Evolutionary conservation across 306 rosid genomes (phyloP).

Genomic region (Acacia melanoxylon): DNA sequence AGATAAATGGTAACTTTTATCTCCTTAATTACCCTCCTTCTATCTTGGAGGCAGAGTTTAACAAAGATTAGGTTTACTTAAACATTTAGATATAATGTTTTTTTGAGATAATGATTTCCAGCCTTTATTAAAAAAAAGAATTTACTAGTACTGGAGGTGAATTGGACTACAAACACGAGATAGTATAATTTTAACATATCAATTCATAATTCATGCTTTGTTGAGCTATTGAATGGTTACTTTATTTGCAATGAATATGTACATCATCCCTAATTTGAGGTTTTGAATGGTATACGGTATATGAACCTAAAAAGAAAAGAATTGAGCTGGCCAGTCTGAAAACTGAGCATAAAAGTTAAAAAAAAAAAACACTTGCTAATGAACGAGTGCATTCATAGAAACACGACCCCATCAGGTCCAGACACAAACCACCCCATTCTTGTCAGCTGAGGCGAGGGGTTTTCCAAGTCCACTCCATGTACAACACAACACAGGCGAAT

Average conservation of each 20-base stretch:
- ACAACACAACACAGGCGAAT: constrained; percentile 80
- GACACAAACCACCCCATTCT: constrained; percentile 77
- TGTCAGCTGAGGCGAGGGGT: constrained; percentile 91
- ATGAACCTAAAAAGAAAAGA: constrained; percentile 29
- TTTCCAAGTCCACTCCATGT: constrained; percentile 88
- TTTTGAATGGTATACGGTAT: constrained; percentile 22
- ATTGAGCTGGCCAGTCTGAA: constrained; percentile 22
- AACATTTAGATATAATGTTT: no score
- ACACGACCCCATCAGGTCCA: constrained; percentile 53
- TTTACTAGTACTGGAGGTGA: no score
- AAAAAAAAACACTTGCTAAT: not conserved
- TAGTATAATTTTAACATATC: no score
- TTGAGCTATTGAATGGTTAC: not conserved
- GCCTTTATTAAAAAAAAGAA: no score
- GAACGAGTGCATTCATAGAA: constrained; percentile 14
- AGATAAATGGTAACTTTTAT: no score
- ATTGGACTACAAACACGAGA: no score
- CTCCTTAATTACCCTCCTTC: no score
- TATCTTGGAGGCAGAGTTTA: no score
- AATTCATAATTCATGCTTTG: not conserved
- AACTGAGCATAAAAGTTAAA: constrained; percentile 17
- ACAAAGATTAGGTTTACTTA: no score
- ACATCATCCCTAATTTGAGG: constrained; percentile 11
- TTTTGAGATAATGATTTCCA: no score
- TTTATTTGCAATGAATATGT: constrained; percentile 18